Base-by-base conservation (phyloP, 1,284 basidiomycete species). In the Wallemia ichthyophaga region DNA sequence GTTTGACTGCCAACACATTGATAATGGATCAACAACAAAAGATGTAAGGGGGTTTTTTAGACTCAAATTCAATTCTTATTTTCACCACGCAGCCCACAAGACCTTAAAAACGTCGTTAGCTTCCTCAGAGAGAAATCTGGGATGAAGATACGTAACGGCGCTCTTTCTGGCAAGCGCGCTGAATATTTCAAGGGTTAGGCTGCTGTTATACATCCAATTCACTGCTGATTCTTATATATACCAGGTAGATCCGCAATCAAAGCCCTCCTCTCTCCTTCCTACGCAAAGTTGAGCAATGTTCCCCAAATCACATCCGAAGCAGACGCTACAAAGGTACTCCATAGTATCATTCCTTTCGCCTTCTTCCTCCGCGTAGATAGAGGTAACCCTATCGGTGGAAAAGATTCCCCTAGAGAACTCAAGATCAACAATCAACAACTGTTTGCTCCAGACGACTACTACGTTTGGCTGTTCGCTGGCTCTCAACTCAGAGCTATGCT, bases 391-490 rank as follows among this genome's bases (percentile, higher is more conserved):
- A 19, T 25, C 31, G 11, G 17, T 19, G 24, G 9, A 1, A 73
- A 79, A 0, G 77, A 79, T 17, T 82, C 83, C 26, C 85, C 85
- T 2, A 88, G 86, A 70, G 74, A 74, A 28, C 76, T 94, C 60
- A 77, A 81, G 64, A 78, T 99, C 68, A 82, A 83, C 61, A 83
- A 71, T 32, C 71, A 79, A 62, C 94, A 96, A 69, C 71, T 77
- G 63, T 92, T 92, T 69, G 71, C 73, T n/a, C 72, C 76, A 1
- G 78, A 81, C 7, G 69, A 69, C 1, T 86, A 88, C 71, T 98
- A 86, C 69, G 89, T 83, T 21, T 98, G 92, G 92, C 87, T 98
- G 71, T 89, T 88, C 71, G 88, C 94, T 63, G 88, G 89, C 37
- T 84, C 83, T 1, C 88, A 95, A 68, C 81, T 88, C 75, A 86